Conservation (phyloP, 306 rosid species). For the Cajanus cajan region DNA sequence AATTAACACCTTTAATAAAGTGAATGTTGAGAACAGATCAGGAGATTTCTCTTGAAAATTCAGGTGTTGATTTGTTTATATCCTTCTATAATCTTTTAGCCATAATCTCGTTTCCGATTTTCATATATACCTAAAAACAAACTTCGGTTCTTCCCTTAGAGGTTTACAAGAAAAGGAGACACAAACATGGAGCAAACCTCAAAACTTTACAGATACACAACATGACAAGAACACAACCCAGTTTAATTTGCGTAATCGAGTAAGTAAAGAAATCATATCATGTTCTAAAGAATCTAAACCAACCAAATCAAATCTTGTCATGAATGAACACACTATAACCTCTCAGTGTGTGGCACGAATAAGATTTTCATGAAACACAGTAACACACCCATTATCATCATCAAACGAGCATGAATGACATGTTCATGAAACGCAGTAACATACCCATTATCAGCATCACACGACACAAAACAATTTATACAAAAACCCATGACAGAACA, state of each 20-base stretch:
- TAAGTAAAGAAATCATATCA: background rate
- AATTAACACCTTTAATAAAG: background rate
- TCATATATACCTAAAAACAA: background rate
- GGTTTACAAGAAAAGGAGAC: background rate
- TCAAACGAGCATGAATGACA: background rate
- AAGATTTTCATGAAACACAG: background rate
- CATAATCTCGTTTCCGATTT: background rate
- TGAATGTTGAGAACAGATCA: background rate
- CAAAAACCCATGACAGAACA: background rate
- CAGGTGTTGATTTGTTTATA: background rate
- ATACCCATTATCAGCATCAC: background rate
- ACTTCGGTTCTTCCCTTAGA: background rate
- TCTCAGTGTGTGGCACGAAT: background rate
- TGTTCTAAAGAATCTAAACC: background rate
- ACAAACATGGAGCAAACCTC: background rate
- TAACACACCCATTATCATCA: background rate
- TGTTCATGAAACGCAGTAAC: background rate
- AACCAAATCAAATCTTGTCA: slow-evolving; percentile 2
- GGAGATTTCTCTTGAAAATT: background rate
- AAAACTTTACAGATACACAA: background rate
- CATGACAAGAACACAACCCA: background rate
- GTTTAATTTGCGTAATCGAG: background rate
- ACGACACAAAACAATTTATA: background rate
- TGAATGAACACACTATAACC: background rate
- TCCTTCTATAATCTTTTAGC: background rate